phyloP scores from a whole-genome alignment of 83 land plant genomes.

The Isoetes engelmannii region DNA sequence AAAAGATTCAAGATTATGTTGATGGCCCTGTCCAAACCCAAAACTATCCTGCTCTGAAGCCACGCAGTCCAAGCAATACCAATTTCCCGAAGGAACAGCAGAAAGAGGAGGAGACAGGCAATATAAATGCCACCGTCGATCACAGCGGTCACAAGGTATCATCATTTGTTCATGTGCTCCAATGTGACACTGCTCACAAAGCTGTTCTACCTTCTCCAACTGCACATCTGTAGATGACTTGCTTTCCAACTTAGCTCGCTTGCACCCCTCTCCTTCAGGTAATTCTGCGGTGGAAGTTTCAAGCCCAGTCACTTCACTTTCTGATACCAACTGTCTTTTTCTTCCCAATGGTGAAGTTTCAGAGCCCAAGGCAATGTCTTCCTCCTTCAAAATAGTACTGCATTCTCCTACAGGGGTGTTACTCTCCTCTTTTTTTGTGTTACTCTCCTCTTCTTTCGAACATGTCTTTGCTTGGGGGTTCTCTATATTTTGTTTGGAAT shows the following conservation, averaged over 20 bases:
- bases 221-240: background rate
- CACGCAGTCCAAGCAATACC: constrained; percentile 91
- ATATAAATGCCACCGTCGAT: constrained; percentile 88
- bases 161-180: constrained; percentile 89
- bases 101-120: constrained; percentile 86
- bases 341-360: constrained; percentile 3
- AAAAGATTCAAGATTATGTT: constrained; percentile 53
- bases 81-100: constrained; percentile 66
- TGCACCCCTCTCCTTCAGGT: constrained; percentile 12
- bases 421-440: background rate
- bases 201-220: constrained; percentile 48
- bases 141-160: constrained; percentile 89
- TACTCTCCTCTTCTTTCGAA: background rate
- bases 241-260: background rate
- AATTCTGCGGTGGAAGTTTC: constrained; percentile 9
- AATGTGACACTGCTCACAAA: constrained; percentile 90
- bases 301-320: constrained; percentile 13
- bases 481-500: constrained; percentile 23
- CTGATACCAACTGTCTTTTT: constrained; percentile 22
- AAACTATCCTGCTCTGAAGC: constrained; percentile 77
- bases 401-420: background rate
- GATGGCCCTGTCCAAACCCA: constrained; percentile 81
- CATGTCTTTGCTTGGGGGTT: background rate
- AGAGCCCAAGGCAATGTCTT: constrained; percentile 5
- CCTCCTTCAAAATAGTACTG: constrained; percentile 11